phyloP scores from a whole-genome alignment of 192 early-diverging fungal genomes.

The Coemansia sp. region DNA sequence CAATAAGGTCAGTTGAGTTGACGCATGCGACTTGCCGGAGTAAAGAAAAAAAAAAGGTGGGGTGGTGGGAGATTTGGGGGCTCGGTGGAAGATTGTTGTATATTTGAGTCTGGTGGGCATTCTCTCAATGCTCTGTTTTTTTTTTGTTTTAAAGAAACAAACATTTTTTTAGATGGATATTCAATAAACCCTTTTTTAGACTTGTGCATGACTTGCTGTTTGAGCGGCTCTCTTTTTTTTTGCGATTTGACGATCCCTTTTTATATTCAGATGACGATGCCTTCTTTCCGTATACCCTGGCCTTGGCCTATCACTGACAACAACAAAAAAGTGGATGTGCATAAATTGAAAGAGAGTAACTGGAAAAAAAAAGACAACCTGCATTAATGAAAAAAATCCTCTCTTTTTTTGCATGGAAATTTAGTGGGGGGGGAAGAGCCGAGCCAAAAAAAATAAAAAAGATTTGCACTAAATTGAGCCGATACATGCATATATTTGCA shows the following conservation, averaged over 20 bases:
- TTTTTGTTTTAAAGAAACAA: neutral
- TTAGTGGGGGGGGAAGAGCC: neutral
- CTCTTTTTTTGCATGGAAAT: neutral
- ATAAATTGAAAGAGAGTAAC: slow-evolving; percentile 2
- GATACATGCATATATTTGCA: slow-evolving; percentile 13
- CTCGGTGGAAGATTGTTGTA: neutral
- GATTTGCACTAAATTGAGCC: slow-evolving; percentile 19
- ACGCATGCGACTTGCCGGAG: slow-evolving; percentile 8
- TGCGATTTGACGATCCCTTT: neutral
- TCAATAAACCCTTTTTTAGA: slow-evolving; percentile 7
- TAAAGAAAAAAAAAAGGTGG: slow-evolving; percentile 9
- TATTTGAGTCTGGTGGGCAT: neutral
- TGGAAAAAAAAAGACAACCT: neutral
- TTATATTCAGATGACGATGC: neutral
- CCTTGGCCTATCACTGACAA: neutral
- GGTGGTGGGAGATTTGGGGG: neutral
- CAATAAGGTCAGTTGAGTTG: neutral
- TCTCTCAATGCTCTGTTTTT: neutral
- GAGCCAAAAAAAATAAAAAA: slow-evolving; percentile 22
- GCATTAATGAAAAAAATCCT: neutral
- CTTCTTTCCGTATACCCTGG: neutral
- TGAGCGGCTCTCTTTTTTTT: neutral
- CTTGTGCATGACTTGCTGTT: neutral
- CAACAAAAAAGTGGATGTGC: neutral
- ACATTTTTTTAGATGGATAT: slow-evolving; percentile 1